Evolutionary conservation across 495 filamentous ascomycete species (phyloP), one percentile per base, ranked within the genome.

Genomic region (Penicillium macrosclerotiorum): DNA sequence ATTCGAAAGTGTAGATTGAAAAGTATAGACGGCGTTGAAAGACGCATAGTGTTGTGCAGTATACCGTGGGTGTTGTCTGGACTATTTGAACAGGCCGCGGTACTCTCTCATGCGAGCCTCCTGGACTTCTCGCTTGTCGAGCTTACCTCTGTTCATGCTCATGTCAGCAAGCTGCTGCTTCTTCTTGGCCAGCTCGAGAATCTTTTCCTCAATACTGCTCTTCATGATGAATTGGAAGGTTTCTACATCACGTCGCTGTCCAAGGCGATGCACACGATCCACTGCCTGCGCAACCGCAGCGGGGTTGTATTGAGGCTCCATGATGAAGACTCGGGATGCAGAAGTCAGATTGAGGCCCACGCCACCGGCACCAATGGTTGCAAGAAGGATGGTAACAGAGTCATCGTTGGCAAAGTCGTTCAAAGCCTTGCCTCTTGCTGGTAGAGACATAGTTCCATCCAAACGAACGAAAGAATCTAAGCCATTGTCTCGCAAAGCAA

Each of bases 251-350:
- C 92, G 77, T 55, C 77, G 92, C 71, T 98, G 93, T 1, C 93
- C 93, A 14, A 98, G 76, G 13, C 93, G 85, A 61, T 98, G 93
- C 18, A 98, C 86, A 32, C 93, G 88, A 56, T 98, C 93, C 6
- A 98, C 75, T 3, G 93, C 93, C 63, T 98, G 93, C 4, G 90
- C 89, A 52, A 97, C 91, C 0, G 90, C 88, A 4, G 90, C 91
- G 2, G 93, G 93, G 62, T 98, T 98, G 63, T 89, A 98, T 54
- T 96, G 90, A 2, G 93, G 93, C 65, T 98, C 93, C 93, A 98
- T 96, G 34, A 97, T 85, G 56, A 90, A 98, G 9, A 92, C 93
- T 27, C 81, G 83, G 58, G 82, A 91, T 17, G 83, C 93, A 3
- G 84, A 72, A 0, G 90, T 96, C 17, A 98, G 74, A 57, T 98